Evolutionary conservation across 306 rosid species (phyloP), one percentile per base, ranked within the genome.

Genomic region (Lagenaria siceraria): DNA sequence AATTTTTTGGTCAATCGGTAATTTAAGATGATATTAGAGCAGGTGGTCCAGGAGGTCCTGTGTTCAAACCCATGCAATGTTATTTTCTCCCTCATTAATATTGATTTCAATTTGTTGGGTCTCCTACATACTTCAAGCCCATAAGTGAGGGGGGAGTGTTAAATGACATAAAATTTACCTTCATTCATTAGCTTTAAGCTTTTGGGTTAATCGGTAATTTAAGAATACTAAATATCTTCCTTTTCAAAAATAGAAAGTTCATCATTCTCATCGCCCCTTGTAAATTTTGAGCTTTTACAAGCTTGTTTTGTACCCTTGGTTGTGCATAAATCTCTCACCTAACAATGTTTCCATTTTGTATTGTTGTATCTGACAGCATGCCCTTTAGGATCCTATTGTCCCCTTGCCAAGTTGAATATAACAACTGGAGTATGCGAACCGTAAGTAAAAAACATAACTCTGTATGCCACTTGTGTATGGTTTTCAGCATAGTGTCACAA

Each of bases 361-460:
- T 78, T 21, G 11, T 53, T 80, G 71, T 61, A 42, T 81, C 80
- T 76, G 77, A 86, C 87, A 95, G 99, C 99, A 59, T 95, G 99
- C 79, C 99, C 99, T 25, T 84, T 90, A 66, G 99, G 99, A 85
- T 89, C 99, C 27, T 83, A 92, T 77, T 95, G 99, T 60, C 97
- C 99, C 84, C 76, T 81, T 73, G 98, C 99, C 36, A 88, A 73
- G 27, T 92, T 92, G 81, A 87, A 92, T 79, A 83, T 65, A 79
- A 60, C 96, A 49, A 90, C 96, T 11, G 98, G 99, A 75, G 43
- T 90, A 77, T 95, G 99, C 78, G 93, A 92, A 83, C 99, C 98
- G 99, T 95, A 83, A 95, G 99, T 89, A 75, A 65, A 61, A 77
- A 77, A 81, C 69, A 81, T 82, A 68, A 38, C 52, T 70, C 77